Conservation (phyloP, 208 protist genomes). For the Leishmania amazonensis region DNA sequence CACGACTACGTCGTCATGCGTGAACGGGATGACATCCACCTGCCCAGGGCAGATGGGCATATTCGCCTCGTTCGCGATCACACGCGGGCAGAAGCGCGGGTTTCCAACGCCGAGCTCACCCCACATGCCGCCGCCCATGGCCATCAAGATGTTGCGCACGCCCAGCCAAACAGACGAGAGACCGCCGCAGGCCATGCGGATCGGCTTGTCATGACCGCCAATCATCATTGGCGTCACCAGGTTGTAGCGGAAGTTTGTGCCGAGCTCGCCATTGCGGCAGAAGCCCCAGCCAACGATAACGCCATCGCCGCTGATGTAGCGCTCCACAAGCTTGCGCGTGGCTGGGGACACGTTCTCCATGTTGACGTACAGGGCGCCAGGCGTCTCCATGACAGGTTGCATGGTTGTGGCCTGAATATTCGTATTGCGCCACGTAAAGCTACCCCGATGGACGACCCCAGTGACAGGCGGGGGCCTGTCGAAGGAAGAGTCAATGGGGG, state of each 20-base stretch:
- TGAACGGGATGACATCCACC: conserved; percentile 46
- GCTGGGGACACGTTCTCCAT: conserved; percentile 24
- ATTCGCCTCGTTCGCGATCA: conserved; percentile 65
- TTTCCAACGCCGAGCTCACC: conserved; percentile 78
- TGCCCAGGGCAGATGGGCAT: conserved; percentile 69
- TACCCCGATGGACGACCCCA: background rate
- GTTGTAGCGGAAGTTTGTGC: conserved; percentile 61
- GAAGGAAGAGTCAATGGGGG: background rate
- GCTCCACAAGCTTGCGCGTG: conserved; percentile 37
- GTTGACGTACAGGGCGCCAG: conserved; percentile 38
- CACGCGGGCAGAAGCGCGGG: conserved; percentile 55
- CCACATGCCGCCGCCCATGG: conserved; percentile 81
- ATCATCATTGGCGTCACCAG: conserved; percentile 79
- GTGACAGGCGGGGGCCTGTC: background rate
- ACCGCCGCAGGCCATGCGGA: conserved; percentile 69
- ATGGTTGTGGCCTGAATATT: background rate
- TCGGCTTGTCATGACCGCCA: conserved; percentile 68
- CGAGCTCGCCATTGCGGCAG: conserved; percentile 72
- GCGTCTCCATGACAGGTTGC: conserved; percentile 19
- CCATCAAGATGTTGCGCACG: conserved; percentile 56
- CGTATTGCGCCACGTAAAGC: background rate
- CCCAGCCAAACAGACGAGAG: conserved; percentile 74
- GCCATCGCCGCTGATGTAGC: conserved; percentile 68
- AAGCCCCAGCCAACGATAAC: conserved; percentile 81
- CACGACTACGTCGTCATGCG: conserved; percentile 49